phyloP scores from a whole-genome alignment of 2,329 filamentous ascomycete genomes.

The Aschersonia sp. region DNA sequence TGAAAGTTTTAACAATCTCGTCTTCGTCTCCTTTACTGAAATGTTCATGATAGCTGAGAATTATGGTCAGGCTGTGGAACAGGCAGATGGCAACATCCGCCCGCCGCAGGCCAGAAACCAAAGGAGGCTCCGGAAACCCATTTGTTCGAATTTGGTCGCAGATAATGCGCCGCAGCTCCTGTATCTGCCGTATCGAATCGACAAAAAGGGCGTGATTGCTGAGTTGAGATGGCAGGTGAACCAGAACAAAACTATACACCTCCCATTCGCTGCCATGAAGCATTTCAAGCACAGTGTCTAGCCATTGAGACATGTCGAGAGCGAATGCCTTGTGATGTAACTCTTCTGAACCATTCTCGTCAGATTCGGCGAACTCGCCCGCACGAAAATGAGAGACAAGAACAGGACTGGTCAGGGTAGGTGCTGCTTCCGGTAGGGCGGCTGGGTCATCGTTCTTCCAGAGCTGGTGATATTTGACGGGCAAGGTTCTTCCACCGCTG shows the following conservation, averaged over 20 bases:
- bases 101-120: conserved; percentile 64
- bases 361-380: neutral
- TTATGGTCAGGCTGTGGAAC: conserved; percentile 73
- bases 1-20: conserved; percentile 75
- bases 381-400: conserved; percentile 25
- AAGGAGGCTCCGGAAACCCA: conserved; percentile 68
- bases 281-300: conserved; percentile 64
- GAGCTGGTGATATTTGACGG: conserved; percentile 30
- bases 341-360: conserved; percentile 11
- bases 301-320: conserved; percentile 52
- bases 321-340: conserved; percentile 20
- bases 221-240: conserved; percentile 75
- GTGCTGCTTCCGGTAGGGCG: conserved; percentile 34
- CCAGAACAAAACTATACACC: conserved; percentile 78
- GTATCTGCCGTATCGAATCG: conserved; percentile 59
- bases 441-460: conserved; percentile 45
- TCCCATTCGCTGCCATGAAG: conserved; percentile 76
- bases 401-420: conserved; percentile 32
- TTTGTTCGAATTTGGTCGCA: conserved; percentile 73
- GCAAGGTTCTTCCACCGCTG: conserved; percentile 20
- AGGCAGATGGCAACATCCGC: conserved; percentile 82
- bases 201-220: conserved; percentile 80
- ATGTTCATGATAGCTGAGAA: conserved; percentile 79
- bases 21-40: conserved; percentile 79
- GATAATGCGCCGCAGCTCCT: conserved; percentile 58